Evolutionary conservation across 2,329 filamentous ascomycete species (phyloP).

Genomic region (Simplicillium sp.): DNA sequence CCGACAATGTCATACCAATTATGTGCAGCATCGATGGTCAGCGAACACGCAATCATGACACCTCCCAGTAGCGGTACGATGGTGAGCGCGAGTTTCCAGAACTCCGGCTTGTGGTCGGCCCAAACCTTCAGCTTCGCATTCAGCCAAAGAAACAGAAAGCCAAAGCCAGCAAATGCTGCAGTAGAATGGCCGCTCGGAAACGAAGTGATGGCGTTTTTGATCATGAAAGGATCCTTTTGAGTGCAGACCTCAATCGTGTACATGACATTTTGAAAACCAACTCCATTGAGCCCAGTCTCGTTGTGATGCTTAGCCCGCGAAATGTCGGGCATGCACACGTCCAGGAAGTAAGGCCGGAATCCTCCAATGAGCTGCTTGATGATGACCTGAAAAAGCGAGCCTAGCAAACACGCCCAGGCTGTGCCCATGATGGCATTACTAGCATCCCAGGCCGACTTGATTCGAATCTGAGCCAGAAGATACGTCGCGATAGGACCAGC

Average conservation of each 20-base stretch:
- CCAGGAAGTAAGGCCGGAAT: slow-evolving; percentile 53
- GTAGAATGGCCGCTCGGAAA: slow-evolving; percentile 63
- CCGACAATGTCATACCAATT: slow-evolving; percentile 62
- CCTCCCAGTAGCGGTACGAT: slow-evolving; percentile 52
- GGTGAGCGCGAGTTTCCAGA: slow-evolving; percentile 55
- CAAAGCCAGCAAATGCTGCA: slow-evolving; percentile 52
- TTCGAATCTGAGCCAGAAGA: slow-evolving; percentile 45
- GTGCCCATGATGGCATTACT: slow-evolving; percentile 56
- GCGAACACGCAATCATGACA: slow-evolving; percentile 46
- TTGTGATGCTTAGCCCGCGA: slow-evolving; percentile 29
- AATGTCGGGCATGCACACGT: slow-evolving; percentile 52
- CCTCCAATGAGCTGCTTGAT: slow-evolving; percentile 59
- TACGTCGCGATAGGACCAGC: slow-evolving; percentile 49
- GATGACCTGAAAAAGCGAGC: slow-evolving; percentile 55
- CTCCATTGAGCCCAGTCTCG: slow-evolving; percentile 26
- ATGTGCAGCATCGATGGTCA: slow-evolving; percentile 58
- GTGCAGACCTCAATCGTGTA: slow-evolving; percentile 56
- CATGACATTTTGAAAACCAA: slow-evolving; percentile 51
- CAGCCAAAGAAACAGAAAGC: slow-evolving; percentile 58
- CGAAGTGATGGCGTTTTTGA: slow-evolving; percentile 53
- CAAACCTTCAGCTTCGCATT: slow-evolving; percentile 66
- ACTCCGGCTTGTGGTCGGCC: slow-evolving; percentile 53
- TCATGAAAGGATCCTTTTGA: slow-evolving; percentile 35
- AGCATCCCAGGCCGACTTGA: slow-evolving; percentile 47
- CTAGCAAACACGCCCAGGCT: slow-evolving; percentile 47